A percentile compares a stretch with the other conserved stretches of the same genome.
These are phyloP conservation scores for Rhynchospora breviuscula DNA, from an alignment of 176 grass and related monocot species.

Conservation along the genomic window DNA sequence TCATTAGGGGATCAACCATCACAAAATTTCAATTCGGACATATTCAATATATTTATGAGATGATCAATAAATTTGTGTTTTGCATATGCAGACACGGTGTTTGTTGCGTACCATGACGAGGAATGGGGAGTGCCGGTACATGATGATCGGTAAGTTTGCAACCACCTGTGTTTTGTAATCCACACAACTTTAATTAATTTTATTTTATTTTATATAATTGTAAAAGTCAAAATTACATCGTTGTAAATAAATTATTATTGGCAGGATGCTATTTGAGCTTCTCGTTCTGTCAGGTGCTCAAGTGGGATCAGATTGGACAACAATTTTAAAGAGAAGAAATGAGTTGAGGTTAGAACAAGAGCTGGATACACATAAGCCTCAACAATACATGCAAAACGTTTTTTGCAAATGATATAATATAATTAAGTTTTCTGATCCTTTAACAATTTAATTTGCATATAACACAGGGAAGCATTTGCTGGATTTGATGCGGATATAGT, in stretches of 20 bases:
- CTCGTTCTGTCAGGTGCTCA: slow-evolving; percentile 75
- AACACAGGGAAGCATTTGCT: slow-evolving; percentile 69
- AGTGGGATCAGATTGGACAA: slow-evolving; percentile 86
- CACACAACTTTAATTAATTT: not conserved
- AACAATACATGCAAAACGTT: not conserved
- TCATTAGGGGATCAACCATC: not conserved
- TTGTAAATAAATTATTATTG: not conserved
- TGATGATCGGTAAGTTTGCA: slow-evolving; percentile 55
- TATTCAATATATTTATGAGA: not conserved
- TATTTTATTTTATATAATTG: not conserved
- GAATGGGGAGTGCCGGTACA: slow-evolving; percentile 90
- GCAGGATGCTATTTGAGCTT: slow-evolving; percentile 87
- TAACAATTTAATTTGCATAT: not conserved
- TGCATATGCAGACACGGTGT: slow-evolving; percentile 45
- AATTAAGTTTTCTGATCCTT: not conserved
- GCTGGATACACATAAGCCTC: not conserved
- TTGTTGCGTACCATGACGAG: slow-evolving; percentile 82
- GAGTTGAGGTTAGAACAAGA: slow-evolving; percentile 52
- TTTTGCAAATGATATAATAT: not conserved
- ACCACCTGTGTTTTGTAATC: not conserved
- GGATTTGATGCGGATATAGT: slow-evolving; percentile 68
- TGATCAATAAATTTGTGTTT: not conserved
- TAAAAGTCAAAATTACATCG: not conserved
- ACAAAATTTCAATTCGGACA: not conserved
- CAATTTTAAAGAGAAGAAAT: slow-evolving; percentile 77